These are phyloP conservation scores for Acorus gramineus DNA, from an alignment of 106 monocot genomes.

Conservation along the genomic window DNA sequence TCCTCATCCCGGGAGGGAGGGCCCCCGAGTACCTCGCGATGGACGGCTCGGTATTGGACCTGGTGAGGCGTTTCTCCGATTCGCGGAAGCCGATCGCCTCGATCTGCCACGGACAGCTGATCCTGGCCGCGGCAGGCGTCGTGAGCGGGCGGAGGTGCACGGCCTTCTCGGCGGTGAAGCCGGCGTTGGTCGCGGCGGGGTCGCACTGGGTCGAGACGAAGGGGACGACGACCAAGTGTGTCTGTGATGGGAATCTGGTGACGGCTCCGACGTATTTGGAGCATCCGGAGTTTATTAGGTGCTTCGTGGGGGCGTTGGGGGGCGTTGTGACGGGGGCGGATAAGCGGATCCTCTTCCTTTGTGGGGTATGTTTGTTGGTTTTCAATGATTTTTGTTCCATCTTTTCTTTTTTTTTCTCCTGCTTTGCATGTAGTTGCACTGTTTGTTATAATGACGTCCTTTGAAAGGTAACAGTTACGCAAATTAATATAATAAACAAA, in stretches of 20 bases:
- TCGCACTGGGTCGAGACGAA: conserved; percentile 70
- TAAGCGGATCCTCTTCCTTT: conserved; percentile 76
- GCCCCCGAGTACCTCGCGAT: conserved; percentile 81
- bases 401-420: background rate
- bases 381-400: background rate
- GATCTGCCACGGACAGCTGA: conserved; percentile 81
- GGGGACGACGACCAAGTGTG: conserved; percentile 27
- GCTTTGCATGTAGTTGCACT: too few species aligned
- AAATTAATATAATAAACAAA: too few species aligned
- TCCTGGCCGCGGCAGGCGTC: conserved; percentile 74
- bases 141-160: conserved; percentile 68
- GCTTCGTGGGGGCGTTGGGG: conserved; percentile 68
- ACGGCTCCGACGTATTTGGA: conserved; percentile 54
- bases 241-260: conserved; percentile 65
- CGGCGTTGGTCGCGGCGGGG: conserved; percentile 58
- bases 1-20: conserved; percentile 74
- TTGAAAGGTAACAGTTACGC: too few species aligned
- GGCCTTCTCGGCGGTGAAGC: conserved; percentile 63
- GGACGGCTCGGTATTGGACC: conserved; percentile 33
- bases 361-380: conserved; percentile 55
- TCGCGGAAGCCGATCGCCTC: conserved; percentile 59
- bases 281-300: conserved; percentile 67
- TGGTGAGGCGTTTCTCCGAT: conserved; percentile 35
- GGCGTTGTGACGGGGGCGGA: conserved; percentile 51
- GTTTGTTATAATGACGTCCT: too few species aligned